Base-by-base conservation (phyloP, 768 basidiomycete genomes). In the Tricholoma furcatifolium region DNA sequence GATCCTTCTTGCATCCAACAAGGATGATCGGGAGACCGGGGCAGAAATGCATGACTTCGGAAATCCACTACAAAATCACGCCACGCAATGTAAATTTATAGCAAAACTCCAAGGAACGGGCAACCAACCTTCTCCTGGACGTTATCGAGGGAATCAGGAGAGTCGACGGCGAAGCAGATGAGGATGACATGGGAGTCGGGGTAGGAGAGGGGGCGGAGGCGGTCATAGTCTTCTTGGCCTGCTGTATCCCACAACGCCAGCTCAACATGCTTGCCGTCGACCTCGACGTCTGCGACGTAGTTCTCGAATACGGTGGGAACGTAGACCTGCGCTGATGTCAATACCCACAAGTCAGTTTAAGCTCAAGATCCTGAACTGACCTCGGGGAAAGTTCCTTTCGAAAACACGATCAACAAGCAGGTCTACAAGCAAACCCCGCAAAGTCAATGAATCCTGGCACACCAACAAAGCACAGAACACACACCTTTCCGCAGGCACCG, bases 121-220 rank as follows among this genome's bases (percentile, higher is more conserved):
- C 9, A 39, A 78, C 84, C 54, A 38, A 91, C 97, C 91, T 98
- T 98, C 79, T 99, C 97, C 79, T 98, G 94, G 27, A 99, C 97
- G 84, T 99, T 99, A 75, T 97, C 97, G 59, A 99, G 80, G 44
- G 95, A 98, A 71, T 98, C 95, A 31, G 95, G 95, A 47, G 91
- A 93, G 79, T 99, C 97, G 61, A 98, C 86, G 39, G 97, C 94
- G 71, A 97, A 99, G 72, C 96, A 98, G 74, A 99, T 97, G 62
- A 98, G 84, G 76, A 99, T 98, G 72, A 99, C 95, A 70, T 99
- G 95, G n/a, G 93, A 95, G 76, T 98, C 96, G 51, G 96, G 96
- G 75, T 99, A 99, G 64, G 89, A 92, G 67, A 99, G 84, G 55
- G 97, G 97, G 57, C 97, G 84, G 61, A 99, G 91, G 64, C 96